Base-by-base conservation (phyloP, 306 rosid genomes). In the Senna tora region DNA sequence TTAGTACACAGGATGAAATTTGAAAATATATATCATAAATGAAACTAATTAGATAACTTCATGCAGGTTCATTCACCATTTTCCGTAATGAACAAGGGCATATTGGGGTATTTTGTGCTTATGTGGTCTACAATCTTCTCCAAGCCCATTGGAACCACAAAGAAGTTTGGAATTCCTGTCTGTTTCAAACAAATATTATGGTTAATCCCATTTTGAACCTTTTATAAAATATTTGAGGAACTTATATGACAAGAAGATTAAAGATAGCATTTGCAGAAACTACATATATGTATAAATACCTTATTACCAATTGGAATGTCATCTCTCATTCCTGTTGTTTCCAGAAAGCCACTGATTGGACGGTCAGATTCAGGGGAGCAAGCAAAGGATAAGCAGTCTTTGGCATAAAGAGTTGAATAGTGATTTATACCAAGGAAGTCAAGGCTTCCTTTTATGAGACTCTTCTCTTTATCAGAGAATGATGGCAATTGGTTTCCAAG, bases 361-460 rank as follows among this genome's bases (percentile, higher is more conserved):
- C 21, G 85, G 69, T 77, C 69, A 12, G 69, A 74, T 15, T n/a
- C 77, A 4, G 14, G 25, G 41, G 82, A 42, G 54, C 93, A 90
- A 20, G 80, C 1, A 65, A 79, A 57, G 61, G 67, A 30, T 58
- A 59, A 58, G 65, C 96, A 90, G 41, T 88, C 93, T 33, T 79
- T 86, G 52, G 54, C 84, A 72, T 84, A 90, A 9, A 86, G 79
- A 54, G 82, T 53, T 47, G 86, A 43, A 21, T 88, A 90, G 79
- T 90, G 80, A 39, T 88, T 90, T 42, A 86, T 51, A 74, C 90
- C 91, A 42, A 88, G 79, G 81, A 83, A 86, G 63, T 90, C 93
- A 5, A 79, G 17, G 50, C 90, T 88, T 0, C 81, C 90, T 68
- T 50, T 83, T 52, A 90, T 2, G 45, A 90, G 75, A 47, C 64